Percentiles rank a stretch among this genome's conserved stretches.
Conservation (phyloP, 1,139 yeast genomes). For the Hyphopichia wangnamkhiaoensis region DNA sequence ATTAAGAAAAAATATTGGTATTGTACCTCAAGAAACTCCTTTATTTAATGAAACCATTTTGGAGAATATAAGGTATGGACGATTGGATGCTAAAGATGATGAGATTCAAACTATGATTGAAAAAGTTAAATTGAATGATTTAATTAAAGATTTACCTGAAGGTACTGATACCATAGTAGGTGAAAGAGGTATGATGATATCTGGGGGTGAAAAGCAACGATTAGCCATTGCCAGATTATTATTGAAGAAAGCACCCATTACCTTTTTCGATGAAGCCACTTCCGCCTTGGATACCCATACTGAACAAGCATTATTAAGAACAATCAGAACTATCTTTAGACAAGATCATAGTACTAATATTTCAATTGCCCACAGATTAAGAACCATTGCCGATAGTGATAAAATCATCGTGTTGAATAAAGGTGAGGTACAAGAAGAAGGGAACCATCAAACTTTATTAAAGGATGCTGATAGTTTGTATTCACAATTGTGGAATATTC, state of each 20-base stretch:
- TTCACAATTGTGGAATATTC: conserved; percentile 84
- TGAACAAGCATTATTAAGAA: conserved; percentile 77
- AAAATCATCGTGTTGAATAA: conserved; percentile 83
- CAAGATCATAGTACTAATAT: conserved; percentile 70
- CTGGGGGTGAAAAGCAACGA: conserved; percentile 98
- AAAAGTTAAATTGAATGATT: conserved; percentile 66
- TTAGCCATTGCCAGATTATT: conserved; percentile 88
- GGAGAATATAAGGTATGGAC: conserved; percentile 88
- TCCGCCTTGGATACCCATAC: conserved; percentile 96
- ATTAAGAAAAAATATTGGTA: conserved; percentile 74
- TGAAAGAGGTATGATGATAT: conserved; percentile 96
- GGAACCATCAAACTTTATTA: conserved; percentile 69
- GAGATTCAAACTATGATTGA: conserved; percentile 67
- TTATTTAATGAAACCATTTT: conserved; percentile 86
- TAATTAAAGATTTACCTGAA: conserved; percentile 74
- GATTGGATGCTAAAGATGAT: conserved; percentile 68
- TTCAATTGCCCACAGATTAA: conserved; percentile 88
- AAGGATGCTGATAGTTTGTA: conserved; percentile 60
- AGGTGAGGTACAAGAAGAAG: conserved; percentile 86
- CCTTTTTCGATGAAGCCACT: conserved; percentile 96
- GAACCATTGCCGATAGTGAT: conserved; percentile 94
- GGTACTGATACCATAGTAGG: conserved; percentile 92
- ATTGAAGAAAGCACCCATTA: conserved; percentile 81
- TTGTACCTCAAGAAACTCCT: conserved; percentile 98
- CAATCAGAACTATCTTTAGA: conserved; percentile 64